Evolutionary conservation across 441 rosid species (phyloP).

Genomic region (Adansonia madagascariensis): DNA sequence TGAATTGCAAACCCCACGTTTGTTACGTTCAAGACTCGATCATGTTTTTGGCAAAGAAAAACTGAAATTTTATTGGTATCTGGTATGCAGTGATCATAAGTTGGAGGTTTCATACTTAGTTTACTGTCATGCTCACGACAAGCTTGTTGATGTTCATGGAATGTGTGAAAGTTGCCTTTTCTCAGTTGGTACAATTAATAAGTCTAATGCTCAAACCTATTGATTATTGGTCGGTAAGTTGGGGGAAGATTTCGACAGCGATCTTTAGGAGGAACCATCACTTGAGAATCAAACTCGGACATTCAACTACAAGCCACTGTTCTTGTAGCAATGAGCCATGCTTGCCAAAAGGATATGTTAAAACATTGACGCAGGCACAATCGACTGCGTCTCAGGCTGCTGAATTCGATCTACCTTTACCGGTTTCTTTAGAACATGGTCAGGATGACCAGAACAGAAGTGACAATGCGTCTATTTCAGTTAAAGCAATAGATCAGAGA

Average conservation of each 20-base stretch:
- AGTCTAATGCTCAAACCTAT: conserved; percentile 78
- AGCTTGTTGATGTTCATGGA: conserved; percentile 72
- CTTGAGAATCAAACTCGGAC: conserved; percentile 31
- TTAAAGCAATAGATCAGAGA: conserved; percentile 34
- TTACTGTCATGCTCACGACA: conserved; percentile 73
- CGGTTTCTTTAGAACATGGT: conserved; percentile 26
- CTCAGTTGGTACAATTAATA: conserved; percentile 71
- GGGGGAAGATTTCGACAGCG: conserved; percentile 53
- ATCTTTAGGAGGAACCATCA: conserved; percentile 37
- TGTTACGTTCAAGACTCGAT: conserved; percentile 87
- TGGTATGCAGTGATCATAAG: conserved; percentile 76
- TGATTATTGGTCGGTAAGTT: conserved; percentile 76
- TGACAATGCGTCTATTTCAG: conserved; percentile 27
- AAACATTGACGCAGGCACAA: conserved; percentile 39
- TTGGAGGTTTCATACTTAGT: conserved; percentile 80
- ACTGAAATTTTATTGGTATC: conserved; percentile 55
- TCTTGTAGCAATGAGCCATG: conserved; percentile 70
- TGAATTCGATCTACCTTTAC: conserved; percentile 36
- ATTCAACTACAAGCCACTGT: conserved; percentile 42
- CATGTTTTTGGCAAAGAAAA: conserved; percentile 62
- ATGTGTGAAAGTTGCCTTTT: conserved; percentile 81
- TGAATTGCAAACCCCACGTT: conserved; percentile 69
- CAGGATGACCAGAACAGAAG: conserved; percentile 31
- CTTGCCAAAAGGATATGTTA: conserved; percentile 41
- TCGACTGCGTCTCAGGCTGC: conserved; percentile 33